Percentiles rank a stretch among this genome's conserved stretches.
These are phyloP conservation scores for Quercus lobata DNA, from an alignment of 331 rosid genomes.

Conservation along the genomic window DNA sequence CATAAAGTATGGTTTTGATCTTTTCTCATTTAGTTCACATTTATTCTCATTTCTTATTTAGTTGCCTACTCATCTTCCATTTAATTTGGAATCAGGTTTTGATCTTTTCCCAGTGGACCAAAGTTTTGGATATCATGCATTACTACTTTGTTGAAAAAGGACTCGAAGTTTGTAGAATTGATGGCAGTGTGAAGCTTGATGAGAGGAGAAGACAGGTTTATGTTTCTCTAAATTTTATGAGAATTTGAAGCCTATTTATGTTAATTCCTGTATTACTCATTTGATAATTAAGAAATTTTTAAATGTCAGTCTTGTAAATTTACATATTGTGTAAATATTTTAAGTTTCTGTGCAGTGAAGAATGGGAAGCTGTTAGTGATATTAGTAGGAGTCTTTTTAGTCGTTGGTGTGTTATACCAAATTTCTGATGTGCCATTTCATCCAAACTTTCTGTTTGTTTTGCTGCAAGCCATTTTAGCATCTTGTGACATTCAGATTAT, in stretches of 20 bases:
- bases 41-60: constrained; percentile 11
- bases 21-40: background rate
- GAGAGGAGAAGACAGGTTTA: constrained; percentile 82
- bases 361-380: background rate
- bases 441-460: background rate
- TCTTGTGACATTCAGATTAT: background rate
- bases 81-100: constrained; percentile 61
- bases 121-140: constrained; percentile 78
- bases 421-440: background rate
- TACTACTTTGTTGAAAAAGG: constrained; percentile 89
- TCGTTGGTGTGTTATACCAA: background rate
- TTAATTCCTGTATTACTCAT: background rate
- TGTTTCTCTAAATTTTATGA: constrained; percentile 14
- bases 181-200: constrained; percentile 70
- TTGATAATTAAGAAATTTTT: background rate
- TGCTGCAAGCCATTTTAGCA: background rate
- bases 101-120: constrained; percentile 90
- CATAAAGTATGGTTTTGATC: constrained; percentile 59
- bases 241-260: background rate
- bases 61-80: constrained; percentile 14
- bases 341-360: background rate
- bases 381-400: background rate
- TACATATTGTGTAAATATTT: background rate
- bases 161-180: constrained; percentile 84
- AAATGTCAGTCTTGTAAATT: background rate